These are phyloP conservation scores for Aspergillus fijiensis DNA, from an alignment of 2,329 filamentous ascomycete genomes.

Conservation along the genomic window DNA sequence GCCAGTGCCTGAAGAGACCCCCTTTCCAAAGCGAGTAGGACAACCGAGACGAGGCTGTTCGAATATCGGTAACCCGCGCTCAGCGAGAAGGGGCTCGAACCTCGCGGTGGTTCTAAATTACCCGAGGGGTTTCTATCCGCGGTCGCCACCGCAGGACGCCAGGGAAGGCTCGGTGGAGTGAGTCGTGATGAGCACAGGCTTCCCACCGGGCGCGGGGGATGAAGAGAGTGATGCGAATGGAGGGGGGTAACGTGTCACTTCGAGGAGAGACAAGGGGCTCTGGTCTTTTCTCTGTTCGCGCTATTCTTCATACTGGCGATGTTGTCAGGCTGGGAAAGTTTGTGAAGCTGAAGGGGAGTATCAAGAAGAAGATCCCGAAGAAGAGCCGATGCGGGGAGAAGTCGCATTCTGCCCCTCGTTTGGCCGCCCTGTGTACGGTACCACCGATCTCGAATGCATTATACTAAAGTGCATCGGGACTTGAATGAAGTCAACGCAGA, in stretches of 20 bases:
- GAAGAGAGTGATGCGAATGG: neutral
- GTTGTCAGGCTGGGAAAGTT: too few species aligned
- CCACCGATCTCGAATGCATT: too few species aligned
- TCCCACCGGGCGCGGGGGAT: neutral
- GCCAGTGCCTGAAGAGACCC: neutral
- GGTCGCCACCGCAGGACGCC: conserved; percentile 2
- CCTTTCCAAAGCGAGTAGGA: neutral
- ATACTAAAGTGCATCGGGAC: too few species aligned
- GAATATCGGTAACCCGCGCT: neutral
- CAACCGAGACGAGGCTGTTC: neutral
- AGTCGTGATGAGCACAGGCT: conserved; percentile 1
- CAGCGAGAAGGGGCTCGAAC: neutral
- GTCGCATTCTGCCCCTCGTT: neutral
- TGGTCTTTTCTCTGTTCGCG: neutral
- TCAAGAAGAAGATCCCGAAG: neutral
- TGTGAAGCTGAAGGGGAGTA: neutral
- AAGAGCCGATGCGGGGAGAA: neutral
- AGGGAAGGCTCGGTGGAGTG: conserved; percentile 3
- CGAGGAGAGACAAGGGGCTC: neutral
- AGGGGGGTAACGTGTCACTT: neutral
- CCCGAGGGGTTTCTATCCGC: neutral
- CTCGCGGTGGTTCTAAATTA: conserved; percentile 1
- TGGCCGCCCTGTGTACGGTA: neutral
- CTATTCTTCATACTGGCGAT: neutral
- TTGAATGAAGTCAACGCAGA: too few species aligned